Evolutionary conservation across 1,139 yeast species (phyloP).

Genomic region (Candida gigantensis): DNA sequence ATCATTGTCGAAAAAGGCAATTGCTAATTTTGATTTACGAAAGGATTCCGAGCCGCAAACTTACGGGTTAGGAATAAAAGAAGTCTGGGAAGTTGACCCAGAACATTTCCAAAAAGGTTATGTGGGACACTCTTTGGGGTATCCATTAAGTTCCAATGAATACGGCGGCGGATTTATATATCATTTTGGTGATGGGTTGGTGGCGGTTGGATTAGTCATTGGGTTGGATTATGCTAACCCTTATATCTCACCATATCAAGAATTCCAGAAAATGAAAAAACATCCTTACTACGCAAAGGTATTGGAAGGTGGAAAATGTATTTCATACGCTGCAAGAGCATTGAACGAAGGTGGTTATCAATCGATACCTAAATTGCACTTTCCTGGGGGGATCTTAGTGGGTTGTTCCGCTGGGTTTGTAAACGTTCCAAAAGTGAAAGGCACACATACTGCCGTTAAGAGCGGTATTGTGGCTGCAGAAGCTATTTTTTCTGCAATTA

Average conservation of each 20-base stretch:
- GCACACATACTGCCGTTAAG: constrained; percentile 97
- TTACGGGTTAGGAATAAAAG: constrained; percentile 92
- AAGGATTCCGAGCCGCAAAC: constrained; percentile 75
- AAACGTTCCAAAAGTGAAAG: constrained; percentile 96
- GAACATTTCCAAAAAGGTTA: constrained; percentile 78
- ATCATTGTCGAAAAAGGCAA: constrained; percentile 76
- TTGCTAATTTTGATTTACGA: constrained; percentile 67
- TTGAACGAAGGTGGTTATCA: constrained; percentile 95
- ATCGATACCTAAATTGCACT: constrained; percentile 81
- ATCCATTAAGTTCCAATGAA: constrained; percentile 69
- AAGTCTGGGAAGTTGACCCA: constrained; percentile 94
- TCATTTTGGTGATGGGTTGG: constrained; percentile 92
- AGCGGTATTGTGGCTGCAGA: constrained; percentile 96
- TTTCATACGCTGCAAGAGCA: constrained; percentile 94
- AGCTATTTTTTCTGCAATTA: constrained; percentile 60
- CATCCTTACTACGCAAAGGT: constrained; percentile 84
- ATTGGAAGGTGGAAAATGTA: constrained; percentile 85
- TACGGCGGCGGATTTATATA: constrained; percentile 98
- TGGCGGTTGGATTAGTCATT: constrained; percentile 84
- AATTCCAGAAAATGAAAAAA: constrained; percentile 89
- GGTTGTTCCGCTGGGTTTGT: constrained; percentile 97
- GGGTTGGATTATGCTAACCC: constrained; percentile 95
- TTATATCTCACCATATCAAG: constrained; percentile 91
- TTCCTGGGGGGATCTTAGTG: constrained; percentile 94
- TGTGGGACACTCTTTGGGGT: constrained; percentile 89